These are phyloP conservation scores for Scutellaria minor DNA, from an alignment of 257 asterid species.

Conservation along the genomic window DNA sequence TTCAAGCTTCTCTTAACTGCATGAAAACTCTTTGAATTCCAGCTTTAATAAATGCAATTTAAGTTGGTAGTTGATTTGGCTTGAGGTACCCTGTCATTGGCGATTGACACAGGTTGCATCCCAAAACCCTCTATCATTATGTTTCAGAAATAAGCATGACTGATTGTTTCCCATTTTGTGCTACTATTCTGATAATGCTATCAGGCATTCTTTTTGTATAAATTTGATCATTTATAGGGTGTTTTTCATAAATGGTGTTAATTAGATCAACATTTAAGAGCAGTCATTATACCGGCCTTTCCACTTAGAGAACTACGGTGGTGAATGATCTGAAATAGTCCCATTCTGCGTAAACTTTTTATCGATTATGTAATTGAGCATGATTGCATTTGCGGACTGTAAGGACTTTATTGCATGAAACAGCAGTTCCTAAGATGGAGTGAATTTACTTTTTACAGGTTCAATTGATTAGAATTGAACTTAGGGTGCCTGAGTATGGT, in stretches of 20 bases:
- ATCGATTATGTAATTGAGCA: slow-evolving; percentile 18
- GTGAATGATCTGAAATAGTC: slow-evolving; percentile 12
- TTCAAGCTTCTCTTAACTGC: background rate
- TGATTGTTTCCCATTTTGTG: background rate
- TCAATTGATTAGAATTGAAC: slow-evolving; percentile 85
- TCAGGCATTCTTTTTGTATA: background rate
- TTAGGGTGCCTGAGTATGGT: slow-evolving; percentile 95
- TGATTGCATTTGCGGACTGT: slow-evolving; percentile 12
- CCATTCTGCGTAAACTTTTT: background rate
- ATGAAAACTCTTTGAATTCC: slow-evolving; percentile 7
- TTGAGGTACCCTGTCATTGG: background rate
- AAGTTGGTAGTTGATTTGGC: slow-evolving; percentile 11
- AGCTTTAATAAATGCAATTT: slow-evolving; percentile 9
- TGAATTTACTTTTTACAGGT: slow-evolving; percentile 61
- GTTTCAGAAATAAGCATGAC: background rate
- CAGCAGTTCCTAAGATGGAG: slow-evolving; percentile 6
- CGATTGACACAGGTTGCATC: background rate
- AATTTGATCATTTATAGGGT: slow-evolving; percentile 12
- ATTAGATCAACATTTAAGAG: slow-evolving; percentile 5
- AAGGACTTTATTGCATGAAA: slow-evolving; percentile 22
- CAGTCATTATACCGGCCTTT: background rate
- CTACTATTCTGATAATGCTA: background rate
- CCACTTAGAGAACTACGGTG: background rate
- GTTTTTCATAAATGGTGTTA: slow-evolving; percentile 4
- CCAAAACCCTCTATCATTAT: background rate